Conservation (phyloP, 805 yeast genomes). For the Hagleromyces aurorensis region DNA sequence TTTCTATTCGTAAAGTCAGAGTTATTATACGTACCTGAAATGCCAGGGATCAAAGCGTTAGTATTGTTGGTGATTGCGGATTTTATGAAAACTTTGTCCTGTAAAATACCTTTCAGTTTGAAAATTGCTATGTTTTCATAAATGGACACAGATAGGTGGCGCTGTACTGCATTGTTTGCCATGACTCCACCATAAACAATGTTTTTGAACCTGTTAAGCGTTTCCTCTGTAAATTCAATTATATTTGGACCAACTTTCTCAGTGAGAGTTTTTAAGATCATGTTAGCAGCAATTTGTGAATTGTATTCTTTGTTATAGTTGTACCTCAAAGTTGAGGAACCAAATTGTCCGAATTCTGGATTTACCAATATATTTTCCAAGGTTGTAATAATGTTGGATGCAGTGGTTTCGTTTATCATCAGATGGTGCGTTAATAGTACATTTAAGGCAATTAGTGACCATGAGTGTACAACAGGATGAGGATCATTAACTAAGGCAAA, state of each 20-base stretch:
- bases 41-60: constrained; percentile 11
- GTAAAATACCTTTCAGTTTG: constrained; percentile 19
- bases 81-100: constrained; percentile 24
- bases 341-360: constrained; percentile 45
- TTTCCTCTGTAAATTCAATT: constrained; percentile 24
- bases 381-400: constrained; percentile 37
- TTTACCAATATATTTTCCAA: constrained; percentile 35
- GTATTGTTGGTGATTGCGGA: constrained; percentile 17
- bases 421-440: constrained; percentile 49
- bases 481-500: constrained; percentile 65
- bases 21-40: constrained; percentile 16
- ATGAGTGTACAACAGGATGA: constrained; percentile 74
- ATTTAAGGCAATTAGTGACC: constrained; percentile 56
- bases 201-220: constrained; percentile 31
- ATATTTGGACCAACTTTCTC: constrained; percentile 54
- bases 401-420: constrained; percentile 36
- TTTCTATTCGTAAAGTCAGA: constrained; percentile 29
- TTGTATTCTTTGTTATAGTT: constrained; percentile 42
- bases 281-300: constrained; percentile 38
- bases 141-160: constrained; percentile 15
- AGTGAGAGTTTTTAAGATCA: constrained; percentile 38
- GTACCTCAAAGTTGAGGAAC: constrained; percentile 37
- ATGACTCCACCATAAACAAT: constrained; percentile 30
- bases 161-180: constrained; percentile 31
- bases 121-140: constrained; percentile 25